Conservation (phyloP, 805 yeast species). For the Candida odintsovae region DNA sequence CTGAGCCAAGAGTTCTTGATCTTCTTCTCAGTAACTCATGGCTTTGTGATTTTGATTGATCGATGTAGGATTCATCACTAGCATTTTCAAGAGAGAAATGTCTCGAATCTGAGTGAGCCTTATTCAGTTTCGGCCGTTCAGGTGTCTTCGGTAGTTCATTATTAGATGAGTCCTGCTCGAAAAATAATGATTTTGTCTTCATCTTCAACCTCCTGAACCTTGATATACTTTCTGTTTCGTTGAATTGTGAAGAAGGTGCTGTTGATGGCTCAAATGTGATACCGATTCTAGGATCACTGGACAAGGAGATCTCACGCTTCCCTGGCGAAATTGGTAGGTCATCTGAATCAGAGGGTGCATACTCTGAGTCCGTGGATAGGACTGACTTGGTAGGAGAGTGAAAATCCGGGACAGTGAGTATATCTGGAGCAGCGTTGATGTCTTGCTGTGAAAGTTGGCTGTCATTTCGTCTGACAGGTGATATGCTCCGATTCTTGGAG, state of each 20-base stretch:
- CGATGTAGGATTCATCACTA: background rate
- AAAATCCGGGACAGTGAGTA: conserved; percentile 14
- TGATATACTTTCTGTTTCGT: conserved; percentile 6
- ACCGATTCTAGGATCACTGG: conserved; percentile 6
- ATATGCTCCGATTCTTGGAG: background rate
- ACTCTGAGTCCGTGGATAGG: conserved; percentile 2
- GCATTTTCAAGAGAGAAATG: background rate
- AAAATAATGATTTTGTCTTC: conserved; percentile 15
- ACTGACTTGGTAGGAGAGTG: conserved; percentile 19
- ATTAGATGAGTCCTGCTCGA: conserved; percentile 8
- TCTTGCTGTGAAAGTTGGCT: conserved; percentile 1
- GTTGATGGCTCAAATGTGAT: conserved; percentile 1
- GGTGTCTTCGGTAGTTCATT: background rate
- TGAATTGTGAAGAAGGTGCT: background rate
- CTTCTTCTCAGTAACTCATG: conserved; percentile 18
- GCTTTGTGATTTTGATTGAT: background rate
- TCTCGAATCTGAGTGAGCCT: conserved; percentile 14
- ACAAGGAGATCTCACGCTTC: background rate
- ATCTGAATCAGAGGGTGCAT: background rate
- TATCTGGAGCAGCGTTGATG: conserved; percentile 8
- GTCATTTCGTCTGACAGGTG: background rate
- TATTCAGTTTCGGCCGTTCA: conserved; percentile 9
- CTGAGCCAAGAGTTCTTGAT: conserved; percentile 22
- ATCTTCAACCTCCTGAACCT: conserved; percentile 10
- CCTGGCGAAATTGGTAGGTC: background rate